Percentiles rank a stretch among this genome's conserved stretches.
Conservation (phyloP, 2,329 filamentous ascomycete species). For the Pyrenophora graminea region DNA sequence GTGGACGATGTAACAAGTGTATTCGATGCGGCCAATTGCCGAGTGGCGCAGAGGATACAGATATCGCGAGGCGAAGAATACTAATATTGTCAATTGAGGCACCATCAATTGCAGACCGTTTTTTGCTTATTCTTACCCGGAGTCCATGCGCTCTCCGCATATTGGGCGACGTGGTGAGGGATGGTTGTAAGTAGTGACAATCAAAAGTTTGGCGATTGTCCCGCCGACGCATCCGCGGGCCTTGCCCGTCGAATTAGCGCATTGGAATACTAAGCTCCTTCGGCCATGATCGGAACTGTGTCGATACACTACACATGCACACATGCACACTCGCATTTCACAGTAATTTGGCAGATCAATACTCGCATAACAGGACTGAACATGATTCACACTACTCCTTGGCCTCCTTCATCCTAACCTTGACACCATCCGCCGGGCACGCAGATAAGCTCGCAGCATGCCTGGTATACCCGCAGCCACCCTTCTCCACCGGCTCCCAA, state of each 20-base stretch:
- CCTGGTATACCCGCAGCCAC: slow-evolving; percentile 30
- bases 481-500: slow-evolving; percentile 33
- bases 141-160: slow-evolving; percentile 41
- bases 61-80: slow-evolving; percentile 43
- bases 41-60: slow-evolving; percentile 47
- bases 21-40: slow-evolving; percentile 32
- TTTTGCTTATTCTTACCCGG: slow-evolving; percentile 24
- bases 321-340: too few relatives aligned
- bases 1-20: slow-evolving; percentile 15
- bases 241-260: slow-evolving; percentile 6
- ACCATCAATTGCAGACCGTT: not conserved
- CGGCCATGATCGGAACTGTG: too few relatives aligned
- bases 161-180: slow-evolving; percentile 11
- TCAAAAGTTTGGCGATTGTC: slow-evolving; percentile 26
- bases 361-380: too few relatives aligned
- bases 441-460: slow-evolving; percentile 31
- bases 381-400: slow-evolving; percentile 8
- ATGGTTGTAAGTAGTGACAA: slow-evolving; percentile 7
- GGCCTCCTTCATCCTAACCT: slow-evolving; percentile 38
- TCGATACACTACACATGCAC: not conserved
- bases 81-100: slow-evolving; percentile 22
- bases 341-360: too few relatives aligned
- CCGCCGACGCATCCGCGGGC: slow-evolving; percentile 12
- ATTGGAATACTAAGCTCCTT: too few relatives aligned
- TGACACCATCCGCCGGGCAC: slow-evolving; percentile 40